Evolutionary conservation across 352 stramenopile genomes (phyloP).

Genomic region (Pythium diclinum): DNA sequence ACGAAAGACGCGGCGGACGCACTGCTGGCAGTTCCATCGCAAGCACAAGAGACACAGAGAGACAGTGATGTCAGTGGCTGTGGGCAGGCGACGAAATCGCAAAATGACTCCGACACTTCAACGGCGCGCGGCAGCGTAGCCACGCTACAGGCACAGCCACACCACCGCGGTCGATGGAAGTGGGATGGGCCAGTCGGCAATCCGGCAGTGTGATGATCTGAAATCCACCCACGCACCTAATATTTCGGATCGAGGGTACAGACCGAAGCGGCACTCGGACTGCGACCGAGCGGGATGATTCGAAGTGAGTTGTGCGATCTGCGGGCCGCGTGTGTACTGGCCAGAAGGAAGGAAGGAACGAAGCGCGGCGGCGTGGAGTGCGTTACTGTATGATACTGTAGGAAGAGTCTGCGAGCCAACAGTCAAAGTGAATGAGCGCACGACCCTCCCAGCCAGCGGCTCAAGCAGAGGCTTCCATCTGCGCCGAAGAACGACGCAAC

Average conservation of each 20-base stretch:
- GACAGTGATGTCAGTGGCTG: conserved; percentile 19
- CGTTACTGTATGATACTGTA: not conserved
- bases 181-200: not conserved
- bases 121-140: conserved; percentile 1
- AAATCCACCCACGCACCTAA: conserved; percentile 8
- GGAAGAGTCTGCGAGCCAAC: too few relatives aligned
- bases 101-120: conserved; percentile 8
- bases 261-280: not conserved
- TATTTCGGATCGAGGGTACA: not conserved
- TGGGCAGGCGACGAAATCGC: conserved; percentile 13
- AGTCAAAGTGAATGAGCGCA: not conserved
- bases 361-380: not conserved
- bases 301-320: not conserved
- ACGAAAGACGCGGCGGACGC: conserved; percentile 27
- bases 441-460: not conserved
- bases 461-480: not conserved
- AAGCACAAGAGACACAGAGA: not conserved
- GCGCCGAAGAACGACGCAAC: not conserved
- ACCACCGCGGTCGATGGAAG: not conserved
- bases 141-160: conserved; percentile 3
- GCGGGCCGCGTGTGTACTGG: too few relatives aligned
- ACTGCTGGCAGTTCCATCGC: conserved; percentile 32
- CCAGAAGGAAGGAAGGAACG: not conserved
- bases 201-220: not conserved
- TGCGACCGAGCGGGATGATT: not conserved